A percentile compares a stretch with the other conserved stretches of the same genome.
These are phyloP conservation scores for Tetrahymena borealis DNA, from an alignment of 73 alveolate genomes.

Conservation along the genomic window DNA sequence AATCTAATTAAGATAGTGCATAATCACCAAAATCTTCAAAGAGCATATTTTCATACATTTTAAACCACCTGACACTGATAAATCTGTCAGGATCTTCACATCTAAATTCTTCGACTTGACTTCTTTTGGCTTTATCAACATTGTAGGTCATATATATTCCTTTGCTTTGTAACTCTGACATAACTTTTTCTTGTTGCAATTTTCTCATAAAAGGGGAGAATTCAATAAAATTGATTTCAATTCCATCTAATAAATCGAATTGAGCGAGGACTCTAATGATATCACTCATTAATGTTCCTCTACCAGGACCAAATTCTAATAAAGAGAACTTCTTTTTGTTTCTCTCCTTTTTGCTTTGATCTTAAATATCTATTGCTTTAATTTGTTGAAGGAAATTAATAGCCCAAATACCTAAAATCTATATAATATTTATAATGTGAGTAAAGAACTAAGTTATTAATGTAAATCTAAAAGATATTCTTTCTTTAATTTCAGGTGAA, in stretches of 20 bases:
- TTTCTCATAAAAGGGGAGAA: constrained; percentile 46
- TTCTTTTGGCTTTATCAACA: constrained; percentile 7
- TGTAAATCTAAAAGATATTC: no score
- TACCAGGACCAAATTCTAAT: constrained; percentile 88
- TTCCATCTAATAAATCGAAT: constrained; percentile 39
- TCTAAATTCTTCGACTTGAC: constrained; percentile 26
- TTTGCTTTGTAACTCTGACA: constrained; percentile 23
- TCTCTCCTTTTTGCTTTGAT: constrained; percentile 7
- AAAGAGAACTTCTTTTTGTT: constrained; percentile 44
- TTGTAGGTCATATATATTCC: constrained; percentile 22
- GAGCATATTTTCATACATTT: constrained; percentile 23
- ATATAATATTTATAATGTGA: no score
- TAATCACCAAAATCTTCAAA: constrained; percentile 22
- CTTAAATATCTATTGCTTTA: constrained; percentile 30
- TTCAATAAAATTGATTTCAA: constrained; percentile 52
- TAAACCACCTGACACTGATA: constrained; percentile 27
- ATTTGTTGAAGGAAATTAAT: constrained; percentile 28
- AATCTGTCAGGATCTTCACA: constrained; percentile 28
- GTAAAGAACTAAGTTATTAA: no score
- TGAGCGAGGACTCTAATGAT: constrained; percentile 63
- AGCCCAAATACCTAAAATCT: constrained; percentile 62
- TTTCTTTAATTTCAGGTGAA: no score
- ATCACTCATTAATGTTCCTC: constrained; percentile 72
- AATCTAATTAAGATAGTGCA: background rate
- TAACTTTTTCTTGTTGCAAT: constrained; percentile 46